phyloP scores from a whole-genome alignment of 306 rosid genomes.

The Inga laurina region DNA sequence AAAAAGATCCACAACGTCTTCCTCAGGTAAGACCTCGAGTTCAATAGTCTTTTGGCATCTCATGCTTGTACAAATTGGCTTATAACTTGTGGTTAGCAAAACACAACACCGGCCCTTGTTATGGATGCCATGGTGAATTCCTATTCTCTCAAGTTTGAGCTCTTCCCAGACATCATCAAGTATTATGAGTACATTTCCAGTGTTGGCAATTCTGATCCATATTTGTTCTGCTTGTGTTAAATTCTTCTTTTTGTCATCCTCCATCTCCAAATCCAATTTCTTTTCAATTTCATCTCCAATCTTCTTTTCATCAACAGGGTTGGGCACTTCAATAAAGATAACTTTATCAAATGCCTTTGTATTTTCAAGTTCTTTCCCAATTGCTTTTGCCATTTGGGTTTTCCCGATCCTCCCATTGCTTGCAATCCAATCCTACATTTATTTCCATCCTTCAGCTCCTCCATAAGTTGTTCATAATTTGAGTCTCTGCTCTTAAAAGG shows the following conservation, averaged over 20 bases:
- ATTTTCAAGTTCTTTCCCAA: not conserved
- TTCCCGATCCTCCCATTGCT: slow-evolving; percentile 30
- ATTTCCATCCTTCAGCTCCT: slow-evolving; percentile 12
- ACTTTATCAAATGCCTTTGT: slow-evolving; percentile 22
- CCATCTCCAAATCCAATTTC: not conserved
- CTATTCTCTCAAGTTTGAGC: not conserved
- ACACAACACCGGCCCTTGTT: not conserved
- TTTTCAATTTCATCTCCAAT: slow-evolving; percentile 30
- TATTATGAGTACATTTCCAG: slow-evolving; percentile 21
- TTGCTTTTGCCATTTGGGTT: slow-evolving; percentile 22
- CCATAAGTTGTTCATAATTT: not conserved
- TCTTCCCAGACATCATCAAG: slow-evolving; percentile 28
- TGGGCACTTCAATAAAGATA: slow-evolving; percentile 9
- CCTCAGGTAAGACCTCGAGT: not conserved
- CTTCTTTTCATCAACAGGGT: not conserved
- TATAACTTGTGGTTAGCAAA: slow-evolving; percentile 1
- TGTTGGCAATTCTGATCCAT: not conserved
- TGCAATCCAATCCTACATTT: slow-evolving; percentile 5
- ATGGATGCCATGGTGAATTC: slow-evolving; percentile 15
- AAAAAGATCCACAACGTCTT: slow-evolving; percentile 20
- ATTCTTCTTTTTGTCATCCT: not conserved
- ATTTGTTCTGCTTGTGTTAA: not conserved
- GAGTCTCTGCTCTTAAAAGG: not conserved
- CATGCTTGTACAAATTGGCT: not conserved
- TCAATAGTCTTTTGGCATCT: not conserved